A percentile compares a stretch with the other conserved stretches of the same genome.
phyloP scores from a whole-genome alignment of 2,329 filamentous ascomycete species.

The Exophiala calicioides region DNA sequence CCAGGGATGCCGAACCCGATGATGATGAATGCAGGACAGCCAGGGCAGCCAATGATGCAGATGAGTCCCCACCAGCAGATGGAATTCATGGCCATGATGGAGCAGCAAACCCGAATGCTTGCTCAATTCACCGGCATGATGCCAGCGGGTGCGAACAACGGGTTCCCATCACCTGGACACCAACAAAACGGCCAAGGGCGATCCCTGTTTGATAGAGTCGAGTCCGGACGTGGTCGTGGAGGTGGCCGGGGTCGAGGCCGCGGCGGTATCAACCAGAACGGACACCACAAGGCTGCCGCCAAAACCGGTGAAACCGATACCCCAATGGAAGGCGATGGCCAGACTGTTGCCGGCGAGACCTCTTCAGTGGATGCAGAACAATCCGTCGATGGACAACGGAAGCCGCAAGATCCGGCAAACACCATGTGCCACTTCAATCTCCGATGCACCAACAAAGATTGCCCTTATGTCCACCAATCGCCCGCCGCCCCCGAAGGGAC shows the following conservation, averaged over 20 bases:
- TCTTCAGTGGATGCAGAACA: constrained; percentile 59
- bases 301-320: constrained; percentile 22
- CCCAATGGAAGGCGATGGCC: constrained; percentile 27
- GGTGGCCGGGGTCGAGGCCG: constrained; percentile 27
- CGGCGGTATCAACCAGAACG: constrained; percentile 26
- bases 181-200: constrained; percentile 47
- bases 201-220: constrained; percentile 74
- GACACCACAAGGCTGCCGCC: constrained; percentile 19
- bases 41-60: constrained; percentile 52
- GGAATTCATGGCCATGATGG: constrained; percentile 73
- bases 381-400: constrained; percentile 49
- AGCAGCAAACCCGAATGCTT: constrained; percentile 87
- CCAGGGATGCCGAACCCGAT: constrained; percentile 45
- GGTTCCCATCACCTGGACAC: constrained; percentile 40
- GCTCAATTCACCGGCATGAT: constrained; percentile 64
- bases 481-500: constrained; percentile 79
- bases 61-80: constrained; percentile 70
- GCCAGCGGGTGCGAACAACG: constrained; percentile 55
- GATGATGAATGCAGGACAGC: constrained; percentile 45
- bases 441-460: constrained; percentile 82
- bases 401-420: constrained; percentile 55
- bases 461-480: constrained; percentile 91
- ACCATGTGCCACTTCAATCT: constrained; percentile 88
- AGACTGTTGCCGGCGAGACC: constrained; percentile 23
- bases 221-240: constrained; percentile 34